Evolutionary conservation across 2,329 filamentous ascomycete genomes (phyloP), one percentile per base, ranked within the genome.

Genomic region (Zymoseptoria passerinii): DNA sequence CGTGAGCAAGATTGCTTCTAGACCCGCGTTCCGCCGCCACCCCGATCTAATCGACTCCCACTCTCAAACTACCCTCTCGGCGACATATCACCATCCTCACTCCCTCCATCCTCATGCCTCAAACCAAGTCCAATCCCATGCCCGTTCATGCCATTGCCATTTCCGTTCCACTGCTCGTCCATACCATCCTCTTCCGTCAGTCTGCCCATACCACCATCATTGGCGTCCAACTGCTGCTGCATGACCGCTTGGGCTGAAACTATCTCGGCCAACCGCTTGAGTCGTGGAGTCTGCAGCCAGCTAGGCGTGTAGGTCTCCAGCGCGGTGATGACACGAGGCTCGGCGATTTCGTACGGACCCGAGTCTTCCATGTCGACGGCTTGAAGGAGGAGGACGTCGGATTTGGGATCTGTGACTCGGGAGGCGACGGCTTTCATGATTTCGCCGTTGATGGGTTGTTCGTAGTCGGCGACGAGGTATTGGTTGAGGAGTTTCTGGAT

Each of bases 361-460:
- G 90, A 96, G 76, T 99, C 94, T 71, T 99, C 94, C 92, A 99
- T 96, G 74, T 99, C 94, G 59, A 99, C 92, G 53, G 94, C 91
- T 59, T 92, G 88, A 52, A 99, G 81, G 58, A 99, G 84, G 55
- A 99, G 81, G 2, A 97, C 92, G 68, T 97, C 94, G 69, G 91
- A 95, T 85, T 99, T 99, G 13, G 71, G 71, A 78, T 99, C 94
- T 1, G 92, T 97, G 52, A 99, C 94, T 55, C 92, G 84, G 48
- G 91, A 96, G 7, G 95, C 94, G 55, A 99, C 95, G 7, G 94
- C 94, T 79, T 99, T 99, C 94, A 99, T 99, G 72, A 99, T 99
- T 74, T 99, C 94, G 72, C 92, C 94, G 70, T 99, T 97, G 76
- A 99, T 99, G 44, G 94, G 94, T 76, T 97, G 94, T 76, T 99